A percentile compares a stretch with the other conserved stretches of the same genome.
These are phyloP conservation scores for Diospyros kaki DNA, from an alignment of 148 eudicot species.

Conservation along the genomic window DNA sequence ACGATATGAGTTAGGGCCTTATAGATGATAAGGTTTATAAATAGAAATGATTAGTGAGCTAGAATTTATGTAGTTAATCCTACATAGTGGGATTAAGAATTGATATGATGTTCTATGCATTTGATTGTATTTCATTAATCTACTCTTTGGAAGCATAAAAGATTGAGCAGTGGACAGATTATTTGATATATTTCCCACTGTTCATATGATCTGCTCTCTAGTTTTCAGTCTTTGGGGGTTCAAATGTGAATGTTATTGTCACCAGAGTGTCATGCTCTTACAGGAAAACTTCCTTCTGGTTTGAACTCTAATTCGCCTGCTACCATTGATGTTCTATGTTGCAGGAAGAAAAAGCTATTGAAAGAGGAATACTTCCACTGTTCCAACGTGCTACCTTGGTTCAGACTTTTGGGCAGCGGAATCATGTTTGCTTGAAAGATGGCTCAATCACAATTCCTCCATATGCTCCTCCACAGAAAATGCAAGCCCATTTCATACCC, in stretches of 20 bases:
- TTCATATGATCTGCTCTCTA: not conserved
- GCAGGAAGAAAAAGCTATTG: constrained; percentile 99
- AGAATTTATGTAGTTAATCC: too few species aligned
- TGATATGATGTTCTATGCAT: too few species aligned
- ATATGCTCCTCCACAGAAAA: constrained; percentile 98
- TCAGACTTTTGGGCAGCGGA: constrained; percentile 93
- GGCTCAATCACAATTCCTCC: constrained; percentile 93
- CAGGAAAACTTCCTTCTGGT: not conserved
- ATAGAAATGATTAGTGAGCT: too few species aligned
- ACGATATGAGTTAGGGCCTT: too few species aligned
- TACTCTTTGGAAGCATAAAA: not conserved
- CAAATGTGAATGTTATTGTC: not conserved
- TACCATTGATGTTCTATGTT: constrained; percentile 2
- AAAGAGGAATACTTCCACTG: constrained; percentile 85
- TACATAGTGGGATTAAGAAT: too few species aligned
- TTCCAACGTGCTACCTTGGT: constrained; percentile 92
- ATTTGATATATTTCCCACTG: not conserved
- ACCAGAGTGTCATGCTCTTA: not conserved
- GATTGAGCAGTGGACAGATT: not conserved
- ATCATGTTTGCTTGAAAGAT: constrained; percentile 97
- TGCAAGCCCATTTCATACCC: constrained; percentile 93
- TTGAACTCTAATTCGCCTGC: not conserved
- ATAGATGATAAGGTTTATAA: too few species aligned
- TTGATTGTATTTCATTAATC: not conserved
- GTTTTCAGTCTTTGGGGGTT: not conserved